phyloP scores from a whole-genome alignment of 345 rosid species.

The Cochlearia excelsa region DNA sequence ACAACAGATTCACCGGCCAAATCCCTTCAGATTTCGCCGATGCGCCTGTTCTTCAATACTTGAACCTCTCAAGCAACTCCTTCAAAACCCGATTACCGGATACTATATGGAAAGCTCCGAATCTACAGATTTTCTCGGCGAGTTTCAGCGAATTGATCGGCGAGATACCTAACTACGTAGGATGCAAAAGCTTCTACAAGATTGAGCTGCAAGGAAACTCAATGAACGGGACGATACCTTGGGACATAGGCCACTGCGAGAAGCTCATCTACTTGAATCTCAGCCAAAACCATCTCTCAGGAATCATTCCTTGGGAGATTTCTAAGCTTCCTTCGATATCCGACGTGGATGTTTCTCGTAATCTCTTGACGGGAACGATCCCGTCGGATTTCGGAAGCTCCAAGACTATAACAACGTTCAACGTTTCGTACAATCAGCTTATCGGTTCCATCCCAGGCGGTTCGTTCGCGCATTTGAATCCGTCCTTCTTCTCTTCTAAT shows the following conservation, averaged over 20 bases:
- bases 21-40: slow-evolving; percentile 70
- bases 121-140: slow-evolving; percentile 70
- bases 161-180: slow-evolving; percentile 64
- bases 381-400: slow-evolving; percentile 82
- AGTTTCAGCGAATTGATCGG: slow-evolving; percentile 52
- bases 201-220: slow-evolving; percentile 74
- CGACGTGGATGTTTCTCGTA: slow-evolving; percentile 73
- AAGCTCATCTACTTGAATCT: slow-evolving; percentile 69
- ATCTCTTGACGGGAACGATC: slow-evolving; percentile 74
- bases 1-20: slow-evolving; percentile 59
- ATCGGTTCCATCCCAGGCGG: slow-evolving; percentile 79
- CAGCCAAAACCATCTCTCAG: slow-evolving; percentile 68
- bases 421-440: slow-evolving; percentile 72
- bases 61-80: slow-evolving; percentile 70
- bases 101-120: slow-evolving; percentile 65
- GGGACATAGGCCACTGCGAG: slow-evolving; percentile 78
- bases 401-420: slow-evolving; percentile 66
- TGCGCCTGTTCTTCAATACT: slow-evolving; percentile 56
- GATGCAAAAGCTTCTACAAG: slow-evolving; percentile 66
- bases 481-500: slow-evolving; percentile 73
- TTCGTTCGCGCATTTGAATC: slow-evolving; percentile 63
- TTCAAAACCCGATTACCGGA: slow-evolving; percentile 50
- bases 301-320: slow-evolving; percentile 81
- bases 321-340: slow-evolving; percentile 68
- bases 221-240: slow-evolving; percentile 71